Conservation (phyloP, 2,329 filamentous ascomycete species). For the Colletotrichum sojae region DNA sequence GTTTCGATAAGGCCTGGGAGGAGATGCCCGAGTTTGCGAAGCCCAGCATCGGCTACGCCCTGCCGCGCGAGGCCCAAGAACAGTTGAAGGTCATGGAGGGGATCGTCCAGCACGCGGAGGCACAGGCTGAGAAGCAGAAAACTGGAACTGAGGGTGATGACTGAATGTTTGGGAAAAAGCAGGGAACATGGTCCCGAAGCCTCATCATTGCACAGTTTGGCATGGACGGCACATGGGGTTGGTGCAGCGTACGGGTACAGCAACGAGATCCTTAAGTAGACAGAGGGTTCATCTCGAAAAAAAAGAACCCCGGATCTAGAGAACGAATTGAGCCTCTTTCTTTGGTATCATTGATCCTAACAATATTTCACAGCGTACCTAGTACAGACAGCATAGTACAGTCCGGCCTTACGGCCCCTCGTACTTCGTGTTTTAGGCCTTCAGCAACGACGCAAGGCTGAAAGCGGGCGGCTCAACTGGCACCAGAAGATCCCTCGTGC, state of each 20-base stretch:
- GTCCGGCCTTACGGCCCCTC: neutral
- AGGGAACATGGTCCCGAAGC: too few species aligned
- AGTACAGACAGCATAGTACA: conserved; percentile 7
- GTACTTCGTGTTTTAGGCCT: conserved; percentile 50
- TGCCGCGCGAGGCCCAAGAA: conserved; percentile 7
- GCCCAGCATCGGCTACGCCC: conserved; percentile 45
- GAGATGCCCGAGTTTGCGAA: conserved; percentile 48
- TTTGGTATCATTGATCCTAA: conserved; percentile 20
- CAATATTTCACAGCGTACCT: neutral
- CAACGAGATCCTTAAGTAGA: too few species aligned
- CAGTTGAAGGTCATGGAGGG: neutral
- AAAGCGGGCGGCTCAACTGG: conserved; percentile 57
- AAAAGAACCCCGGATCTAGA: neutral
- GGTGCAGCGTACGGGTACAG: too few species aligned
- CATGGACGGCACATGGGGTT: too few species aligned
- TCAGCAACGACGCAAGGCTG: conserved; percentile 55
- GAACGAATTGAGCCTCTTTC: conserved; percentile 10
- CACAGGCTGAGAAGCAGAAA: neutral
- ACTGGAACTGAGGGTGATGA: neutral
- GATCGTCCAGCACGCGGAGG: neutral
- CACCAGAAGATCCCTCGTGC: conserved; percentile 68
- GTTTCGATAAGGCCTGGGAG: conserved; percentile 49
- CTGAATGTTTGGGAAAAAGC: too few species aligned
- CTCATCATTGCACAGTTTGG: too few species aligned
- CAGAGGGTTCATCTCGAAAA: too few species aligned